phyloP scores from a whole-genome alignment of 2,329 filamentous ascomycete genomes.

The Cladosporium sp. region DNA sequence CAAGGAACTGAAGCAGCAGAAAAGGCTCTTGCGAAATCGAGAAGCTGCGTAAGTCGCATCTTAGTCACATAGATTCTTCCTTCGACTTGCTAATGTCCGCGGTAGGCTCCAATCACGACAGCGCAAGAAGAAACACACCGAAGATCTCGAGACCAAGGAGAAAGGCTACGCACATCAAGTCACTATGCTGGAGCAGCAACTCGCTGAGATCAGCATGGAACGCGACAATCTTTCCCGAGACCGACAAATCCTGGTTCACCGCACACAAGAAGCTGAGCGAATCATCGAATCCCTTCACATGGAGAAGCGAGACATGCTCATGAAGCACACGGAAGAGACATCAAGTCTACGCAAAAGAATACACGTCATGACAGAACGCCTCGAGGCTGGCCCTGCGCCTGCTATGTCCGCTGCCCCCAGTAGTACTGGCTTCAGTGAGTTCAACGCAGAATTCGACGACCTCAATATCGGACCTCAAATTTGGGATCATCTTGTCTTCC shows the following conservation, averaged over 20 bases:
- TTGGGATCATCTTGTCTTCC: slow-evolving; percentile 81
- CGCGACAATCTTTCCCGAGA: slow-evolving; percentile 33
- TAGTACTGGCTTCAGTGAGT: slow-evolving; percentile 65
- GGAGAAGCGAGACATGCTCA: slow-evolving; percentile 91
- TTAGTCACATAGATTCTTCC: background rate
- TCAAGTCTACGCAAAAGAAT: slow-evolving; percentile 92
- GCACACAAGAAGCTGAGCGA: slow-evolving; percentile 72
- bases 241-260: slow-evolving; percentile 56
- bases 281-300: slow-evolving; percentile 74
- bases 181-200: slow-evolving; percentile 73
- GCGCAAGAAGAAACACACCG: slow-evolving; percentile 97
- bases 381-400: slow-evolving; percentile 58
- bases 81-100: slow-evolving; percentile 16
- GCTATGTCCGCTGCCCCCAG: slow-evolving; percentile 53
- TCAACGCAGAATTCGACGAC: slow-evolving; percentile 80
- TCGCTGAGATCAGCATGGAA: slow-evolving; percentile 65
- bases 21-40: slow-evolving; percentile 88
- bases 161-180: slow-evolving; percentile 82
- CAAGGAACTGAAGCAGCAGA: slow-evolving; percentile 98
- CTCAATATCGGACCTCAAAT: slow-evolving; percentile 73
- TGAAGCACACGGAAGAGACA: slow-evolving; percentile 83
- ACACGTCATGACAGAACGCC: slow-evolving; percentile 67
- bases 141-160: slow-evolving; percentile 95
- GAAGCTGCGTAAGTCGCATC: slow-evolving; percentile 77
- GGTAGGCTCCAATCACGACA: slow-evolving; percentile 90